Evolutionary conservation across 2,329 filamentous ascomycete species (phyloP).

Genomic region (Aaosphaeria arxii): DNA sequence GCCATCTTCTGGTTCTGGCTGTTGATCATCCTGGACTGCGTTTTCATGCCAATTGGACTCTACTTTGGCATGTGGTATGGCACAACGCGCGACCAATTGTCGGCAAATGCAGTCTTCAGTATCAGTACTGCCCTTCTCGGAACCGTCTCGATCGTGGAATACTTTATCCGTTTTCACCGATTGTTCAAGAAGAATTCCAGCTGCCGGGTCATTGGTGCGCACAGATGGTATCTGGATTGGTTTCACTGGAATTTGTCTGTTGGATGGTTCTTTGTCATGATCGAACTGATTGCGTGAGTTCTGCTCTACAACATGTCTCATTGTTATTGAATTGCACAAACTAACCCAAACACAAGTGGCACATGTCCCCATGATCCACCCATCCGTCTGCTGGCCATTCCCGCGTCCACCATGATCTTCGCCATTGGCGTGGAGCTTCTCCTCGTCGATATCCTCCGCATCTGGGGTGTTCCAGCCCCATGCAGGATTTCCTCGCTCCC

Average conservation of each 20-base stretch:
- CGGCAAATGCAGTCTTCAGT: constrained; percentile 51
- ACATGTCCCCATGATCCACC: constrained; percentile 47
- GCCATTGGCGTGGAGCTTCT: constrained; percentile 52
- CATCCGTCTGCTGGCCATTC: constrained; percentile 54
- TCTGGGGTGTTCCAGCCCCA: constrained; percentile 45
- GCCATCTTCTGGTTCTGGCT: constrained; percentile 59
- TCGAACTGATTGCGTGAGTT: constrained; percentile 52
- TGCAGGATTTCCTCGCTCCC: constrained; percentile 54
- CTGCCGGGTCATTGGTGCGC: constrained; percentile 51
- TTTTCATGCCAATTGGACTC: constrained; percentile 57
- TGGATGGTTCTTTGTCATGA: constrained; percentile 56
- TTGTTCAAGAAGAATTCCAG: constrained; percentile 52
- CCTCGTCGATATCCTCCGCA: constrained; percentile 48
- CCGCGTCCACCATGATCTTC: constrained; percentile 51
- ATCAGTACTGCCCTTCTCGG: constrained; percentile 54
- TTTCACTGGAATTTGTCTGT: constrained; percentile 58
- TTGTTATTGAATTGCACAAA: constrained; percentile 1
- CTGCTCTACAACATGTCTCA: background rate
- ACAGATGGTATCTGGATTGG: constrained; percentile 50
- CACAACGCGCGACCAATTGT: constrained; percentile 44
- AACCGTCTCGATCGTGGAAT: constrained; percentile 54
- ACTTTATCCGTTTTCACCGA: constrained; percentile 48
- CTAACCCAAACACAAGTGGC: constrained; percentile 32
- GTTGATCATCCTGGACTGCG: constrained; percentile 57
- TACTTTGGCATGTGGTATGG: constrained; percentile 62